phyloP scores from a whole-genome alignment of 345 rosid genomes.

The Rhodomyrtus tomentosa region DNA sequence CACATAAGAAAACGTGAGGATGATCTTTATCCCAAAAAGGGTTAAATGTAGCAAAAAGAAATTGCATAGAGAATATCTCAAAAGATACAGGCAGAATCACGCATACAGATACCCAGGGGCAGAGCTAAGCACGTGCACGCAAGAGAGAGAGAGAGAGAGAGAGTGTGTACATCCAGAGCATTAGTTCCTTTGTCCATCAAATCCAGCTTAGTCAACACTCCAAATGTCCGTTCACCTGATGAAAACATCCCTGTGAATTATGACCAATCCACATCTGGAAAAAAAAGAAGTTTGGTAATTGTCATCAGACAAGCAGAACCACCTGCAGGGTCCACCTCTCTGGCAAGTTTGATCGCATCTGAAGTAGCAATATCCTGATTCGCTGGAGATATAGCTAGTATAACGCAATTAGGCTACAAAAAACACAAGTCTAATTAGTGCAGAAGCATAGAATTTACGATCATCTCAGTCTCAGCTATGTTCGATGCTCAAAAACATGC shows the following conservation, averaged over 20 bases:
- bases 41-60: background rate
- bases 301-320: background rate
- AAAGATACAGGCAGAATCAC: background rate
- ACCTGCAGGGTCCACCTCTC: constrained; percentile 92
- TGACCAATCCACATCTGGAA: background rate
- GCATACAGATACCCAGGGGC: background rate
- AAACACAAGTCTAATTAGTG: background rate
- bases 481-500: background rate
- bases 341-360: constrained; percentile 82
- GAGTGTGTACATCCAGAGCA: constrained; percentile 66
- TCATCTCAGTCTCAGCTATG: background rate
- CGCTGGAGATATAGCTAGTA: constrained; percentile 94
- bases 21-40: background rate
- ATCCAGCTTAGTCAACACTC: constrained; percentile 95
- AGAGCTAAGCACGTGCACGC: background rate
- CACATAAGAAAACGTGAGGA: background rate
- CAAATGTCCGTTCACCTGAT: constrained; percentile 90
- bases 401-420: constrained; percentile 76
- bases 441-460: background rate
- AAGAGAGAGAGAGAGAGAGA: background rate
- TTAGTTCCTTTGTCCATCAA: constrained; percentile 98
- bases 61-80: background rate
- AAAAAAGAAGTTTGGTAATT: background rate
- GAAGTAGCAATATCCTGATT: constrained; percentile 97
- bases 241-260: background rate